A percentile compares a stretch with the other conserved stretches of the same genome.
Evolutionary conservation across 345 rosid species (phyloP).

Genomic region (Brassica napus): DNA sequence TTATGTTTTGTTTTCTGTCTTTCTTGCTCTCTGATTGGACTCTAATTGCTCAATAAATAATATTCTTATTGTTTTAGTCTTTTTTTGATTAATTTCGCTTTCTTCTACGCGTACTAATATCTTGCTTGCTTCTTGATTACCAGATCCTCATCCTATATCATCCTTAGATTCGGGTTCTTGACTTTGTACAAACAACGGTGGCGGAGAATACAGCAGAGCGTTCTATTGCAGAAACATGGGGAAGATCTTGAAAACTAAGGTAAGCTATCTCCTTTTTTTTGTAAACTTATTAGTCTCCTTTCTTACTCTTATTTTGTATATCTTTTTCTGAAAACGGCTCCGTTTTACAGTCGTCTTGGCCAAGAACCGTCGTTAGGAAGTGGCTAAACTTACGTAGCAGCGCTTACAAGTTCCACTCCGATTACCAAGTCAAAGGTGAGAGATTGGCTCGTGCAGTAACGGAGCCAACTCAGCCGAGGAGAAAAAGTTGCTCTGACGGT

Average conservation of each 20-base stretch:
- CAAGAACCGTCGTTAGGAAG: constrained; percentile 64
- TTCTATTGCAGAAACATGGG: constrained; percentile 45
- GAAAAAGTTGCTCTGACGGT: constrained; percentile 73
- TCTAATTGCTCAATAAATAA: constrained; percentile 27
- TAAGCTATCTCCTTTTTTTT: constrained; percentile 21
- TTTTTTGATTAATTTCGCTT: not conserved
- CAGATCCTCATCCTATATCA: constrained; percentile 40
- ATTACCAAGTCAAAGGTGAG: constrained; percentile 58
- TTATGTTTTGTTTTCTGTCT: constrained; percentile 34
- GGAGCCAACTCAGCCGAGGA: constrained; percentile 42
- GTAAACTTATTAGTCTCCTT: not conserved
- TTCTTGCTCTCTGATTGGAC: constrained; percentile 32
- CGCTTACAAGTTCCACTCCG: constrained; percentile 71
- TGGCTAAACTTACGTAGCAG: constrained; percentile 78
- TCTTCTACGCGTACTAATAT: constrained; percentile 17
- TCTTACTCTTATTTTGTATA: not conserved
- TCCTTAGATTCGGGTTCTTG: constrained; percentile 31
- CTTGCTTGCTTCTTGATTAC: constrained; percentile 16
- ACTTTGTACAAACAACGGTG: constrained; percentile 36
- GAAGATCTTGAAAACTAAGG: constrained; percentile 60
- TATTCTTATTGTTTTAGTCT: constrained; percentile 25
- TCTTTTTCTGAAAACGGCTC: not conserved
- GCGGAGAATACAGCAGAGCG: constrained; percentile 37
- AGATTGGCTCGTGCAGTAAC: not conserved
- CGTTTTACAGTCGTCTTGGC: constrained; percentile 69